phyloP scores from a whole-genome alignment of 345 rosid genomes.

The Draba incana region DNA sequence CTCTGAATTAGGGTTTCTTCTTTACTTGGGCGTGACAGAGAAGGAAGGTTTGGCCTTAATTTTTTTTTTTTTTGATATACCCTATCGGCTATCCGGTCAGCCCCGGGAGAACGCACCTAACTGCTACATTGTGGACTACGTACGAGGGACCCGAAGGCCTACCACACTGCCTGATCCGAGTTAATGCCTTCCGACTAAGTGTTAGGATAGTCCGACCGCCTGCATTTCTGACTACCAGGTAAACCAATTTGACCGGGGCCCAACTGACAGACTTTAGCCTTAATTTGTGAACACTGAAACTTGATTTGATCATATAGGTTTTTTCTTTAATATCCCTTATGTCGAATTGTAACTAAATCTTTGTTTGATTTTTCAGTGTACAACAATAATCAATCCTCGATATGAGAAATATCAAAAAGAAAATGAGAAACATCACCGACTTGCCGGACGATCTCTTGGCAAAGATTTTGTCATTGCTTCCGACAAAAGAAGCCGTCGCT shows the following conservation, averaged over 20 bases:
- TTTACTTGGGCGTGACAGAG: neutral
- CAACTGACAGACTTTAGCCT: too few relatives aligned
- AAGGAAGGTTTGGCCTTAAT: neutral
- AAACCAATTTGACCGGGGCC: too few relatives aligned
- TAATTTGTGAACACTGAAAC: neutral
- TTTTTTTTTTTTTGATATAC: too few relatives aligned
- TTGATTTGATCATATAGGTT: neutral
- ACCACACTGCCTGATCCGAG: too few relatives aligned
- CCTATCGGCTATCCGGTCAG: too few relatives aligned
- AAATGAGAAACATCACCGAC: neutral
- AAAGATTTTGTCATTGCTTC: conserved; percentile 9
- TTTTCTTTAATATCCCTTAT: neutral
- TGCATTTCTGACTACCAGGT: too few relatives aligned
- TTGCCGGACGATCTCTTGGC: conserved; percentile 17
- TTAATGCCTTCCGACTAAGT: too few relatives aligned
- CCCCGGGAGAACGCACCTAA: too few relatives aligned
- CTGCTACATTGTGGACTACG: too few relatives aligned
- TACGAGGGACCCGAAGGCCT: too few relatives aligned
- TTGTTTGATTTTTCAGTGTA: conserved; percentile 1
- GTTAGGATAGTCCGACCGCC: too few relatives aligned
- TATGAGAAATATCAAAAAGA: neutral
- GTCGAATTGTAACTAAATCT: neutral
- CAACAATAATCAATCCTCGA: neutral
- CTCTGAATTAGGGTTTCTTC: neutral
- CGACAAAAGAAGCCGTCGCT: neutral